phyloP scores from a whole-genome alignment of 352 stramenopile genomes.

The Pelagophyceae sp. region DNA sequence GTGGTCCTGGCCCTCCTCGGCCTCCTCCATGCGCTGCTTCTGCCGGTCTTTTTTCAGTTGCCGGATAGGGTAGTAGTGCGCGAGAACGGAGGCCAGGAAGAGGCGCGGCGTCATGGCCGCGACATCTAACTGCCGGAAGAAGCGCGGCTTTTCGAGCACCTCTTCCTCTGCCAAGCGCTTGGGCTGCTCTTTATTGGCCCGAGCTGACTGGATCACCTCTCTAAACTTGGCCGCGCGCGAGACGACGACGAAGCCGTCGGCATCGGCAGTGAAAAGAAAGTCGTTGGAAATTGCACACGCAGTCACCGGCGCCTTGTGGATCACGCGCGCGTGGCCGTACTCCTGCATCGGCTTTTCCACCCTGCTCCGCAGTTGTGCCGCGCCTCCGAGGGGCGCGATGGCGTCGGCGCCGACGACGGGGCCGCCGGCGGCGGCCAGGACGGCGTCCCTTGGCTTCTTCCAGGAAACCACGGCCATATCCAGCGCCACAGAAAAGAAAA shows the following conservation, averaged over 20 bases:
- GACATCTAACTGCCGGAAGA: background rate
- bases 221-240: background rate
- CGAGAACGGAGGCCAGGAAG: slow-evolving; percentile 1
- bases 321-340: background rate
- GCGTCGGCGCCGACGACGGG: background rate
- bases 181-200: background rate
- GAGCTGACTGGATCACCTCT: background rate
- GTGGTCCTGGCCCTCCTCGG: background rate
- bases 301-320: background rate
- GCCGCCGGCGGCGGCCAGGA: background rate
- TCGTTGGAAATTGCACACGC: background rate
- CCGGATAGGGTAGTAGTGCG: slow-evolving; percentile 16
- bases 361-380: background rate
- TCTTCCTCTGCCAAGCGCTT: background rate
- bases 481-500: background rate
- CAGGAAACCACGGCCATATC: slow-evolving; percentile 13
- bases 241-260: background rate
- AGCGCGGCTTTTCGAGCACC: slow-evolving; percentile 8
- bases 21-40: background rate
- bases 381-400: background rate
- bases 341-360: background rate
- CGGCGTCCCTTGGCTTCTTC: background rate
- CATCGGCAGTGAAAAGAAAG: background rate
- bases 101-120: background rate
- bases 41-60: background rate